A percentile compares a stretch with the other conserved stretches of the same genome.
phyloP scores from a whole-genome alignment of 495 filamentous ascomycete species.

The Hypoxylon subgilvum region DNA sequence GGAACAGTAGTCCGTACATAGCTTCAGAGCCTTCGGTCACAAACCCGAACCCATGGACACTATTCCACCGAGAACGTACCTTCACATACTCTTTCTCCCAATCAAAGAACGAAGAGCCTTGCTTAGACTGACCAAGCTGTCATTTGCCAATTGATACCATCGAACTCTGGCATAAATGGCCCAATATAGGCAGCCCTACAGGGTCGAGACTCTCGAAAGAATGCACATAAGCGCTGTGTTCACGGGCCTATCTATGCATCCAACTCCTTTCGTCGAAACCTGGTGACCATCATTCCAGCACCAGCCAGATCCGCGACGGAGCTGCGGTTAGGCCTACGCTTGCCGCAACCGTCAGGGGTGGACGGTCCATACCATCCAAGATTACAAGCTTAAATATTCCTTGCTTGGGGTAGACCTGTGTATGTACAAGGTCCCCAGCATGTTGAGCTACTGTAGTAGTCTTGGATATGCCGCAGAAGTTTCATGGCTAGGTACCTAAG shows the following conservation, averaged over 20 bases:
- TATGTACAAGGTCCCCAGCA: no score
- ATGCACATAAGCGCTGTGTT: constrained; percentile 21
- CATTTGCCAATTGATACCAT: constrained; percentile 11
- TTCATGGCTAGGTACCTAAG: no score
- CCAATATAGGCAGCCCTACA: constrained; percentile 7
- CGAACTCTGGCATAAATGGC: not conserved
- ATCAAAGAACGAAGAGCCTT: not conserved
- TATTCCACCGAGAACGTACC: no score
- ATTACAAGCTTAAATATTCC: constrained; percentile 19
- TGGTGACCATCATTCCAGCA: not conserved
- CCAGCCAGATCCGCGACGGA: not conserved
- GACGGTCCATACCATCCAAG: not conserved
- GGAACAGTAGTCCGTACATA: not conserved
- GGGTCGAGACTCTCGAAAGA: constrained; percentile 2
- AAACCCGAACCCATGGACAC: constrained; percentile 12
- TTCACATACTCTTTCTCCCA: not conserved
- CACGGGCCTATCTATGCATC: not conserved
- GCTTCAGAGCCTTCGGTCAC: not conserved
- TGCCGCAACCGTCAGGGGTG: not conserved
- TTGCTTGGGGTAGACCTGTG: not conserved
- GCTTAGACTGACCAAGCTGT: not conserved
- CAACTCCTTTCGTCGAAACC: not conserved
- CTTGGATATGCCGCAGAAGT: no score
- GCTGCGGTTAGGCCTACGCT: not conserved
- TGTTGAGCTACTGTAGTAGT: no score